Evolutionary conservation across 352 stramenopile genomes (phyloP).

Genomic region (Saprolegnia diclina): DNA sequence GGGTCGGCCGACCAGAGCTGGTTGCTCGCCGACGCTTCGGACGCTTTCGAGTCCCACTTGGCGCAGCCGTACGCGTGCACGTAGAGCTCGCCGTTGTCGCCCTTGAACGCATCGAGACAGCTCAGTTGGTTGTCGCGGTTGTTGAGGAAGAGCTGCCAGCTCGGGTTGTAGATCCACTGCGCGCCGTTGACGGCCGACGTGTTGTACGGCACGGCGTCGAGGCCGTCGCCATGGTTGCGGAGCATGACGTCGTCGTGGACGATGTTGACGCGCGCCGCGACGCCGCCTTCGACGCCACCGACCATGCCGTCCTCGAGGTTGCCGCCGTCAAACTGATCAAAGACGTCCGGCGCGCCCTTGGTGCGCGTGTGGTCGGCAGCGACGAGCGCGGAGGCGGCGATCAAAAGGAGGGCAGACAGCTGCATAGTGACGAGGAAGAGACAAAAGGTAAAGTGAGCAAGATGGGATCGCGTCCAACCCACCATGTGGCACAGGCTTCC

Average conservation of each 20-base stretch:
- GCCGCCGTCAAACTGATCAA: not conserved
- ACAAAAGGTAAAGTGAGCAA: not conserved
- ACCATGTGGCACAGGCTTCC: not conserved
- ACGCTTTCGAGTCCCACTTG: not conserved
- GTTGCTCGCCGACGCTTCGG: not conserved
- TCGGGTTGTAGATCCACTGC: slow-evolving; percentile 12
- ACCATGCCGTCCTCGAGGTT: not conserved
- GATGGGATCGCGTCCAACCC: not conserved
- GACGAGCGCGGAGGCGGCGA: not conserved
- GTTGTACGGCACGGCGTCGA: not conserved
- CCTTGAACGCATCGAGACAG: slow-evolving; percentile 11
- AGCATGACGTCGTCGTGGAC: not conserved
- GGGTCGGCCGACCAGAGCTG: slow-evolving; percentile 1
- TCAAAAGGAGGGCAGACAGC: not conserved
- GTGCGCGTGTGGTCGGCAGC: not conserved
- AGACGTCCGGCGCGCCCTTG: not conserved
- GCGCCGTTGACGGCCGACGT: not conserved
- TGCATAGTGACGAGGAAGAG: not conserved
- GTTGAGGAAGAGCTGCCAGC: slow-evolving; percentile 15
- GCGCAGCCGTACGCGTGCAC: slow-evolving; percentile 7
- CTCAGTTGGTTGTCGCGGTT: not conserved
- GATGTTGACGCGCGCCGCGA: not conserved
- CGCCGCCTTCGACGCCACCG: not conserved
- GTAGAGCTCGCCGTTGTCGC: not conserved
- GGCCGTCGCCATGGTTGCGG: not conserved